These are phyloP conservation scores for Fusarium avenaceum DNA, from an alignment of 2,329 filamentous ascomycete species.

Conservation along the genomic window DNA sequence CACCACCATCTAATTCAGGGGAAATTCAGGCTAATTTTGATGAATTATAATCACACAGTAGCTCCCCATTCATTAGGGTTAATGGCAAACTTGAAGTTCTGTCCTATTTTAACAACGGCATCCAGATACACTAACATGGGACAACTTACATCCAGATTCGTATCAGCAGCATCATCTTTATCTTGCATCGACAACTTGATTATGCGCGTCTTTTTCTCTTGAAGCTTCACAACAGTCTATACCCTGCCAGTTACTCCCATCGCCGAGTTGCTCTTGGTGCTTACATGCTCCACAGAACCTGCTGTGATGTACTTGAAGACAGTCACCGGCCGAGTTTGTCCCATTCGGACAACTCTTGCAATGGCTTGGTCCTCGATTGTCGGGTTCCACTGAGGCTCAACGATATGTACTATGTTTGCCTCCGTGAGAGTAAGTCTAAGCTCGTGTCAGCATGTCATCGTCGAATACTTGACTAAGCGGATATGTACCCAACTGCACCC, in stretches of 20 bases:
- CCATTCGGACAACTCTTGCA: slow-evolving; percentile 13
- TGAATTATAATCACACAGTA: too few relatives aligned
- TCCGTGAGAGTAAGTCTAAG: slow-evolving; percentile 9
- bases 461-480: accelerated
- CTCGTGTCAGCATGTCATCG: not conserved
- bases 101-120: accelerated
- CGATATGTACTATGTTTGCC: slow-evolving; percentile 17
- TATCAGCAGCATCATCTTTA: not conserved
- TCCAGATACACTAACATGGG: accelerated
- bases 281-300: not conserved
- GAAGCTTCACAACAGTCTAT: slow-evolving; percentile 4
- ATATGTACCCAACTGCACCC: slow-evolving; percentile 3
- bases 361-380: slow-evolving; percentile 27
- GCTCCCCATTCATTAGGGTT: slow-evolving; percentile 11
- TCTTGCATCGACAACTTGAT: slow-evolving; percentile 28
- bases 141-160: slow-evolving; percentile 4
- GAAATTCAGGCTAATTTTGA: too few relatives aligned
- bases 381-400: slow-evolving; percentile 37
- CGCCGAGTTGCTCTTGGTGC: too few relatives aligned
- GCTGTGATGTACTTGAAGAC: slow-evolving; percentile 1
- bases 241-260: accelerated
- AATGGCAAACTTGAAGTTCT: slow-evolving; percentile 19
- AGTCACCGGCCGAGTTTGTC: not conserved
- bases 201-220: slow-evolving; percentile 8
- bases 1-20: too few relatives aligned